These are phyloP conservation scores for Colletotrichum paranaense DNA, from an alignment of 2,329 filamentous ascomycete genomes.

Conservation along the genomic window DNA sequence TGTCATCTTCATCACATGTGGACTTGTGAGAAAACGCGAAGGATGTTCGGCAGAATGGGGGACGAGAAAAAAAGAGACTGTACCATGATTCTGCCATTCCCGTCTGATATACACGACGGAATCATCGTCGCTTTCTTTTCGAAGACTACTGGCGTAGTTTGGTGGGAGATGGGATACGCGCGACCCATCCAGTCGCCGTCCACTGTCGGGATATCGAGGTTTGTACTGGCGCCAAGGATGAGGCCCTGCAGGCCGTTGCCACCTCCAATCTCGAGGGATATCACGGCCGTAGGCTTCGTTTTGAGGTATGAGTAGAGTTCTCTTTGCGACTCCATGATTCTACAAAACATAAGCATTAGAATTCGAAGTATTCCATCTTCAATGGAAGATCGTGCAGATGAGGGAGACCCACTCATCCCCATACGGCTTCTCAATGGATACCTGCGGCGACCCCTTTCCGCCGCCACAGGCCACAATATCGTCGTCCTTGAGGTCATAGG, in stretches of 20 bases:
- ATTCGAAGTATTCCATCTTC: too few species aligned
- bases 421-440: slow-evolving; percentile 65
- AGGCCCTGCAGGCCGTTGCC: slow-evolving; percentile 71
- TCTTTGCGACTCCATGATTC: slow-evolving; percentile 58
- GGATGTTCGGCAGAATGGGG: too few species aligned
- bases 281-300: slow-evolving; percentile 48
- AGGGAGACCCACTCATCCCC: slow-evolving; percentile 1
- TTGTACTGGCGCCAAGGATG: slow-evolving; percentile 63
- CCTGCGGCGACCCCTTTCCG: slow-evolving; percentile 69
- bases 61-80: too few species aligned
- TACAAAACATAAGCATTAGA: background rate
- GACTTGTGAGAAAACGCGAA: too few species aligned
- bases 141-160: slow-evolving; percentile 57
- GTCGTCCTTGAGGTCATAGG: slow-evolving; percentile 60
- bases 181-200: slow-evolving; percentile 69
- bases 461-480: slow-evolving; percentile 55
- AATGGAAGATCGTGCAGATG: too few species aligned
- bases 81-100: slow-evolving; percentile 52
- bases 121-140: slow-evolving; percentile 49
- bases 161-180: slow-evolving; percentile 65
- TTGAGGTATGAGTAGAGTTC: slow-evolving; percentile 64
- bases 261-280: slow-evolving; percentile 67
- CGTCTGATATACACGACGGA: slow-evolving; percentile 39
- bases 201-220: slow-evolving; percentile 62
- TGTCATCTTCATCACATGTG: background rate